These are phyloP conservation scores for Penicillium capsulatum DNA, from an alignment of 2,329 filamentous ascomycete genomes.

Conservation along the genomic window DNA sequence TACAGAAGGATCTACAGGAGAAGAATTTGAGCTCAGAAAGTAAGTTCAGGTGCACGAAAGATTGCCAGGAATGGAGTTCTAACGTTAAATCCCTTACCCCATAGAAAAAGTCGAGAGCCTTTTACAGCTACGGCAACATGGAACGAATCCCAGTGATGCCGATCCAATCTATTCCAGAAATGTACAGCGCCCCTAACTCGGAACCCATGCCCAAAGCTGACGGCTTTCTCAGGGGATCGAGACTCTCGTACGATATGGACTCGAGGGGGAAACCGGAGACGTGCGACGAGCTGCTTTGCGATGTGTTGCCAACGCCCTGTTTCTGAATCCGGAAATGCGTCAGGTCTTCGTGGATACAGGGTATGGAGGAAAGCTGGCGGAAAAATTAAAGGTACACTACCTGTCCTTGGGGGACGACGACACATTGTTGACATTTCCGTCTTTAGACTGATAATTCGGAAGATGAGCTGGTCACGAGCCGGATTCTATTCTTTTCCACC, in stretches of 20 bases:
- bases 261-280: constrained; percentile 59
- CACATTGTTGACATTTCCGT: neutral
- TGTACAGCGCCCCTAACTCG: constrained; percentile 49
- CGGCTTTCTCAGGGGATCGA: constrained; percentile 61
- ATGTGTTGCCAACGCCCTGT: constrained; percentile 78
- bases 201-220: constrained; percentile 7
- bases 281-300: constrained; percentile 72
- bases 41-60: constrained; percentile 39
- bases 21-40: constrained; percentile 57
- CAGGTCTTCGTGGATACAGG: constrained; percentile 70
- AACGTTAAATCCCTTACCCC: constrained; percentile 1
- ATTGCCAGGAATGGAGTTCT: constrained; percentile 1
- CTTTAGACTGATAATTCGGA: constrained; percentile 65
- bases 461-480: constrained; percentile 79
- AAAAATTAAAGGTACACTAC: constrained; percentile 57
- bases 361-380: constrained; percentile 63
- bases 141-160: constrained; percentile 66
- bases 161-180: constrained; percentile 79
- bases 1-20: constrained; percentile 61
- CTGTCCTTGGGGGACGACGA: neutral
- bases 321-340: constrained; percentile 64
- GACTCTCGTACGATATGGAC: constrained; percentile 67
- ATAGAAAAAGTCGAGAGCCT: constrained; percentile 44
- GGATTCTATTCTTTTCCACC: constrained; percentile 74
- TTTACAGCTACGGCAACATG: constrained; percentile 69